Conservation (phyloP, 2,329 filamentous ascomycete genomes). For the Colletotrichum eremochloae region DNA sequence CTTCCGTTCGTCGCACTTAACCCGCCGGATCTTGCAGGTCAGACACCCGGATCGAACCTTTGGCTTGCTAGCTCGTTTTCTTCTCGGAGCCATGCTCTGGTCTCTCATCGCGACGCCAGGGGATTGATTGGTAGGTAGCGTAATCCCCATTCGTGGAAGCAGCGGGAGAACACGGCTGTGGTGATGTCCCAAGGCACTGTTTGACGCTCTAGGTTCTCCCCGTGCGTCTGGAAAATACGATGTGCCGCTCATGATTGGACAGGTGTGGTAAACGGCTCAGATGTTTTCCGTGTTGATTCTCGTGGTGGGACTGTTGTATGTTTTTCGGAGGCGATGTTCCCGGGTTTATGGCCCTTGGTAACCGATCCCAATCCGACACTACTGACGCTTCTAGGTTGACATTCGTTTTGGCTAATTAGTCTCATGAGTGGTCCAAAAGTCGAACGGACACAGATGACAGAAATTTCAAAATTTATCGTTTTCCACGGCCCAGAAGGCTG, state of each 20-base stretch:
- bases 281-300: neutral
- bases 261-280: fast-evolving
- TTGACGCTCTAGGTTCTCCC: neutral
- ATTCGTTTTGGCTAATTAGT: too few relatives aligned
- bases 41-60: slow-evolving; percentile 43
- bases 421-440: neutral
- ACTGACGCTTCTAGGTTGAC: too few relatives aligned
- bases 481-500: neutral
- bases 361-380: too few relatives aligned
- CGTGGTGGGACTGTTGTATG: too few relatives aligned
- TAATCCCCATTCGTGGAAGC: neutral
- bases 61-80: slow-evolving; percentile 35
- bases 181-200: neutral
- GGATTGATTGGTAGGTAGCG: neutral
- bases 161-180: neutral
- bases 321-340: neutral
- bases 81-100: neutral
- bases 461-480: neutral
- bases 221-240: neutral
- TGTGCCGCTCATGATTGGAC: neutral
- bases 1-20: slow-evolving; percentile 50
- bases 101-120: neutral
- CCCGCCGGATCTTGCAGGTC: slow-evolving; percentile 47
- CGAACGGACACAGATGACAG: neutral
- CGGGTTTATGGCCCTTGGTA: neutral